Evolutionary conservation across 768 basidiomycete genomes (phyloP), one percentile per base, ranked within the genome.

Genomic region (Tulasnella sp.): DNA sequence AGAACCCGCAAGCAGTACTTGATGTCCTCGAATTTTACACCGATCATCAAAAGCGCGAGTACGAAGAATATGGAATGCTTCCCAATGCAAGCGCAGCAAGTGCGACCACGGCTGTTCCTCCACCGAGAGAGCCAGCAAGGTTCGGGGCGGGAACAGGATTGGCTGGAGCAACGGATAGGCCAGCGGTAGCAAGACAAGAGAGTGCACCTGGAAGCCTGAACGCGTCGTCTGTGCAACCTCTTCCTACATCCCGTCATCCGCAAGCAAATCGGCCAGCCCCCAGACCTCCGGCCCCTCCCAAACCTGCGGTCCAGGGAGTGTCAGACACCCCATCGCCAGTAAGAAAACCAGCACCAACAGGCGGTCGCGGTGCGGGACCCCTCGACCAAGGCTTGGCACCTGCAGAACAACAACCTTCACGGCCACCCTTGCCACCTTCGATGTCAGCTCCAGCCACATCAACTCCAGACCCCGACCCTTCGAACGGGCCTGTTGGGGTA

Each of bases 1-100:
- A 93, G 83, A 93, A 99, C 82, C 97, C 97, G 0, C 97, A 99
- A 82, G 97, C 97, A 1, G 97, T 99, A 18, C 88, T 99, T 23
- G 97, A 98, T 79, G 97, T 98, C 0, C 91, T 99, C 79, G 96
- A 99, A 83, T 99, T 99, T 86, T 99, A 98, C 84, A 98, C 96
- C 16, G 95, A 97, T 84, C 94, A 95, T 81, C 95, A 97, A 86
- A 97, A 96, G 83, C 93, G 95, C n/a, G 95, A 97, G 83, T 84
- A 91, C 82, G 94, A 96, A 82, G 85, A 83, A 20, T 84, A 81
- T 61, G 90, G 91, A 61, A 85, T 88, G 82, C 83, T 86, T 3
- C 85, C 81, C 72, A 77, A 81, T 23, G 78, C 48, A 61, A 3
- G 70, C 39, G 13, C 67, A 44, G 5, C 79, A 15, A 13, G 55